Evolutionary conservation across 805 yeast genomes (phyloP).

Genomic region (Isabelozyma rhagii): DNA sequence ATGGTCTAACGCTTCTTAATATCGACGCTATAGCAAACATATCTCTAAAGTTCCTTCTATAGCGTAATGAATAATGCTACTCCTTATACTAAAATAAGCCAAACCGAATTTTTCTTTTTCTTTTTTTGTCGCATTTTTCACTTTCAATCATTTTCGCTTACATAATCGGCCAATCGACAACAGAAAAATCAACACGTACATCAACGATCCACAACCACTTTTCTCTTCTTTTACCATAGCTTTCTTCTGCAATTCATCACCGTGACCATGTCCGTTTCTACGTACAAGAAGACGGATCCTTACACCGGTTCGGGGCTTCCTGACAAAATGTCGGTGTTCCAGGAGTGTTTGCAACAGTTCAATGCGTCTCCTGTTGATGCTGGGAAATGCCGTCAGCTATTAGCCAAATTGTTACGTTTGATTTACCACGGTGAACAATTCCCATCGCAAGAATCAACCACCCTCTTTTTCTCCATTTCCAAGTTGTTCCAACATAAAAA

Average conservation of each 20-base stretch:
- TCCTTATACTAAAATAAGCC: too few species aligned
- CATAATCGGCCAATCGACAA: slow-evolving; percentile 2
- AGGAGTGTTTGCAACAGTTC: slow-evolving; percentile 90
- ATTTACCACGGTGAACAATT: slow-evolving; percentile 84
- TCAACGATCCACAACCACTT: neutral
- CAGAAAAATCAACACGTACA: slow-evolving; percentile 1
- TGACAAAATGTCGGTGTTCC: slow-evolving; percentile 96
- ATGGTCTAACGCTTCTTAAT: slow-evolving; percentile 11
- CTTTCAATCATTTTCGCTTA: neutral
- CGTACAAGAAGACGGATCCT: slow-evolving; percentile 84
- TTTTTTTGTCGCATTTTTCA: neutral
- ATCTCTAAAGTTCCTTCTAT: neutral
- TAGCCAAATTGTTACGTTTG: slow-evolving; percentile 80
- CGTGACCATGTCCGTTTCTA: slow-evolving; percentile 66
- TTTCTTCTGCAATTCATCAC: neutral
- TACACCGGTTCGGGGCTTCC: slow-evolving; percentile 57
- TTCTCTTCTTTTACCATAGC: neutral
- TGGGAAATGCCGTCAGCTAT: slow-evolving; percentile 75
- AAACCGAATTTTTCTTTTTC: neutral
- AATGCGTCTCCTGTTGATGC: slow-evolving; percentile 89
- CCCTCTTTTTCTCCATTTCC: slow-evolving; percentile 88
- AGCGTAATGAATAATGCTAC: too few species aligned
- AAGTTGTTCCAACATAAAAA: slow-evolving; percentile 92
- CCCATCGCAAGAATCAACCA: slow-evolving; percentile 86
- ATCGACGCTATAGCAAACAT: slow-evolving; percentile 17